Base-by-base conservation (phyloP, 306 rosid genomes). In the Cyamopsis tetragonoloba region DNA sequence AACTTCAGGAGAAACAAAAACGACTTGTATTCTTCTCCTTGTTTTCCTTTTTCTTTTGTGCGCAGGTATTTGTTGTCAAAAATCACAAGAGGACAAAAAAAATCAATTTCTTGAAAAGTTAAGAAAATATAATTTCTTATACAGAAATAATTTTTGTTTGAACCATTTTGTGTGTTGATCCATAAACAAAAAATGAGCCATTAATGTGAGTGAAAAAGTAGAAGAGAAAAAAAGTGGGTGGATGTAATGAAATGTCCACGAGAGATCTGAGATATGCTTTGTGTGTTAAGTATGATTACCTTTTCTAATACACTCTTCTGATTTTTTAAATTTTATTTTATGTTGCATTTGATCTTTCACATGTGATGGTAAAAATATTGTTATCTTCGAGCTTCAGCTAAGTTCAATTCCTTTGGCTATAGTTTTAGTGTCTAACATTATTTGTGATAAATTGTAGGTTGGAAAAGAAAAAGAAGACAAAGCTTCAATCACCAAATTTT, bases 401-500 rank as follows among this genome's bases (percentile, higher is more conserved):
- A 71, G 37, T 44, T 19, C 12, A 43, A 59, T 61, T 53, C 31
- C 70, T 61, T 34, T 43, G 0, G 63, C 66, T 39, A n/a, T n/a
- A 74, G 68, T 55, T 49, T 48, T 68, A 31, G 20, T 42, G 50
- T 62, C 50, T 74, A 14, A 47, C 42, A 27, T 62, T 63, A 26
- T 39, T 35, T 56, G 38, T 57, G 55, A 4, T 59, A 69, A 57
- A 18, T 42, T 62, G 0, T 26, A 93, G 99, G 74, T 75, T 86
- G 72, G 96, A 88, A 71, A 85, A 72, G 65, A 83, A 81, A 75
- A 88, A 91, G 86, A 72, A 37, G 58, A 84, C 82, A 41, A 93
- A 93, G 84, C 96, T 93, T 70, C 86, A 88, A 69, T 93, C 99
- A 55, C 99, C 99, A 73, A 93, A 93, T 80, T 90, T 93, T 67